Base-by-base conservation (phyloP, 192 early-diverging fungal species). In the Coemansia sp. region DNA sequence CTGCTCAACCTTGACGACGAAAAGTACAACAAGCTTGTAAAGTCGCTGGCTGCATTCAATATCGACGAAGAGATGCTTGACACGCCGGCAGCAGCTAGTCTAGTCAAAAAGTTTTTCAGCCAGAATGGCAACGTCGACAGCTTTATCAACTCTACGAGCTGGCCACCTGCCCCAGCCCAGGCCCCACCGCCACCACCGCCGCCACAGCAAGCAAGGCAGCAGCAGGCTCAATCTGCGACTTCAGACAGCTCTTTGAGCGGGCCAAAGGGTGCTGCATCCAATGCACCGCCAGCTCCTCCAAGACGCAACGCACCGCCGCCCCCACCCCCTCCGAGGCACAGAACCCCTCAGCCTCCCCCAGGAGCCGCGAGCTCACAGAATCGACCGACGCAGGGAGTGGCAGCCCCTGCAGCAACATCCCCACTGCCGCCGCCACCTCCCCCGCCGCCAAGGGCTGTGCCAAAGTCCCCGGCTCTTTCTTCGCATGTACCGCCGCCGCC, bases 21-120 rank as follows among this genome's bases (percentile, higher is more conserved):
- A 55, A 81, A 87, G 67, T 90, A 89, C 84, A 84, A 82, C 48
- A 77, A 82, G 52, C 57, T 92, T n/a, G 85, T 92, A 61, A 85
- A 87, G 64, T 82, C 85, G 47, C 74, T 92, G 64, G 81, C 83
- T 4, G 79, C 84, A 27, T 82, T 87, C 67, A 89, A 87, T 55
- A 83, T 92, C 41, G 85, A 82, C 29, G 82, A 84, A 42, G 76
- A 61, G 37, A 72, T 82, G 67, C 85, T 88, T 25, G 84, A 87
- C 48, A 85, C 89, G 42, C 79, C 80, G 30, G 82, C 86, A 50
- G 86, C 88, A 27, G 84, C 86, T 28, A 82, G 84, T 30, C 87
- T 90, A 62, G 87, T 92, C 41, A 74, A 83, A 36, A 68, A 88
- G 42, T 90, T 88, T 83, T 82, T 92, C 11, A 70, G 87, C 28